These are phyloP conservation scores for Aspergillus pseudoviridinutans DNA, from an alignment of 2,329 filamentous ascomycete species.

Conservation along the genomic window DNA sequence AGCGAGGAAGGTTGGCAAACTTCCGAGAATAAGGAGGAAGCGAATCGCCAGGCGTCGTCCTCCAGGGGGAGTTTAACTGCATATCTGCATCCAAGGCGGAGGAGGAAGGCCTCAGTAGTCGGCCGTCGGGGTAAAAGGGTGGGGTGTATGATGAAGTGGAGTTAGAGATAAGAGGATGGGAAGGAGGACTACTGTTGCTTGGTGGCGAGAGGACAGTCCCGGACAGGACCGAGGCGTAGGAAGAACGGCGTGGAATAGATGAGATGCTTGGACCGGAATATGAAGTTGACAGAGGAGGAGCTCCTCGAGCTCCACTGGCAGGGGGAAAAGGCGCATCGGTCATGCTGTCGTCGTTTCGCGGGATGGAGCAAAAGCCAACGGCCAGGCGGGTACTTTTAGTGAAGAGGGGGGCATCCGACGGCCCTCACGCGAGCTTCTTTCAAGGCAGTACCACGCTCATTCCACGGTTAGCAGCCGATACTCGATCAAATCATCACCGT, in stretches of 20 bases:
- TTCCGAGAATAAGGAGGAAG: constrained; percentile 48
- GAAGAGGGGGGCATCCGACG: not conserved
- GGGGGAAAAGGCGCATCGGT: constrained; percentile 41
- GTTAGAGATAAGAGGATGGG: constrained; percentile 51
- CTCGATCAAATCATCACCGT: not conserved
- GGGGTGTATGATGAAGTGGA: constrained; percentile 35
- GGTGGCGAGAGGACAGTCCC: constrained; percentile 43
- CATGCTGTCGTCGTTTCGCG: constrained; percentile 35
- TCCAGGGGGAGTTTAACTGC: constrained; percentile 45
- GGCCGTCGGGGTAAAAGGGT: constrained; percentile 30
- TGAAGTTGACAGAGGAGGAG: constrained; percentile 28
- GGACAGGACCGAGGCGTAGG: constrained; percentile 60
- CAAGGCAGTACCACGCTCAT: not conserved
- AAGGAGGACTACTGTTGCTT: constrained; percentile 45
- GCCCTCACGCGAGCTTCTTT: constrained; percentile 6
- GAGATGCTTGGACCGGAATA: constrained; percentile 34
- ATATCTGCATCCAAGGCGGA: constrained; percentile 48
- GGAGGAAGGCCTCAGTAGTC: constrained; percentile 30
- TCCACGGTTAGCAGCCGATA: not conserved
- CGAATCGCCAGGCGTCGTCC: constrained; percentile 38
- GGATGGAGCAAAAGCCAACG: constrained; percentile 12
- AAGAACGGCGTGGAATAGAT: constrained; percentile 50
- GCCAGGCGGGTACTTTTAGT: constrained; percentile 4
- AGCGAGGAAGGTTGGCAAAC: constrained; percentile 35
- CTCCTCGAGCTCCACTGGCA: constrained; percentile 39